These are phyloP conservation scores for Malassezia arunalokei DNA, from an alignment of 1,284 basidiomycete genomes.

Conservation along the genomic window DNA sequence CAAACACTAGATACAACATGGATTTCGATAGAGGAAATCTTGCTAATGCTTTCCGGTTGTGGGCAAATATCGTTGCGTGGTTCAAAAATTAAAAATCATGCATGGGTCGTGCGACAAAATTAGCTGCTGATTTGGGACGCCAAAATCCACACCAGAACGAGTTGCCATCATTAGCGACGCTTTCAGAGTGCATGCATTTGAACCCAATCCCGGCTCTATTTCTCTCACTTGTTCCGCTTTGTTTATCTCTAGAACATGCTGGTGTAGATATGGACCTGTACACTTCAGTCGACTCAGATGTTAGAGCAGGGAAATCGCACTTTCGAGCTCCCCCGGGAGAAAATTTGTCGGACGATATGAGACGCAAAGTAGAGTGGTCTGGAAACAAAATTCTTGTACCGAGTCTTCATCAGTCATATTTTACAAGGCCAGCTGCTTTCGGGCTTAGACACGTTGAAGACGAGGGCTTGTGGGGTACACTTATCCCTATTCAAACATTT, in stretches of 20 bases:
- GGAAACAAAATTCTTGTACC: conserved; percentile 15
- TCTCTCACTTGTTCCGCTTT: too few species aligned
- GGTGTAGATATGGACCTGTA: not conserved
- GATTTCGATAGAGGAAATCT: too few species aligned
- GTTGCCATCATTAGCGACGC: too few species aligned
- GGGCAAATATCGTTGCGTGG: too few species aligned
- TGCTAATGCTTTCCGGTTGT: too few species aligned
- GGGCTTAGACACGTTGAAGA: conserved; percentile 30
- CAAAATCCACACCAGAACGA: too few species aligned
- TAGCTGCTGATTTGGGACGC: too few species aligned
- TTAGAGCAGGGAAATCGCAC: not conserved
- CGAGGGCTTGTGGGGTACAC: conserved; percentile 17
- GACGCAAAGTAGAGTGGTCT: conserved; percentile 4
- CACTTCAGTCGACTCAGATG: not conserved
- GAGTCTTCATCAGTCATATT: conserved; percentile 4
- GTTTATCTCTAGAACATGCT: not conserved
- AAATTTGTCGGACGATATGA: not conserved
- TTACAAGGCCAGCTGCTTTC: conserved; percentile 40
- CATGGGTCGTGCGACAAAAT: too few species aligned
- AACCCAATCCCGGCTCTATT: too few species aligned
- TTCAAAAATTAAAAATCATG: too few species aligned
- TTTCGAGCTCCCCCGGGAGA: not conserved
- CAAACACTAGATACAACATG: not conserved
- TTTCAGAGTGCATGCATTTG: too few species aligned
- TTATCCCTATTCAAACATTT: conserved; percentile 6